phyloP scores from a whole-genome alignment of 192 early-diverging fungal genomes.

The Chytriomyces hyalinus region DNA sequence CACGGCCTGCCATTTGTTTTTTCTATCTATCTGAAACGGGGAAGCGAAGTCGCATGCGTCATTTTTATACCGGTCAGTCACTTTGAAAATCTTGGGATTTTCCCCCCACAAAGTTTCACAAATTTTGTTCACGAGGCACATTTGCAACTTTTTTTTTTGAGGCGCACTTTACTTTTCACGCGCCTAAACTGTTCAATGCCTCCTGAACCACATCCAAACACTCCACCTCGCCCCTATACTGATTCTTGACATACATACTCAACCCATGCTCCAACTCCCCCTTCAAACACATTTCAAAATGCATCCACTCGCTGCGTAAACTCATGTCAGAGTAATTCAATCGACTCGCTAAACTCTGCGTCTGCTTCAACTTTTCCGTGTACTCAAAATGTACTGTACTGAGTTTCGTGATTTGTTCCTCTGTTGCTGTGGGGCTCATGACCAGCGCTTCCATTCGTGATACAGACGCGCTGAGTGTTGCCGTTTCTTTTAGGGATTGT shows the following conservation, averaged over 20 bases:
- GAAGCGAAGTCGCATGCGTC: too few species aligned
- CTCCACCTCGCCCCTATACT: not conserved
- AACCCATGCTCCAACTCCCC: not conserved
- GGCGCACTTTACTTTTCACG: too few species aligned
- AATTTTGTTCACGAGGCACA: too few species aligned
- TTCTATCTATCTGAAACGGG: too few species aligned
- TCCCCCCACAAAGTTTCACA: too few species aligned
- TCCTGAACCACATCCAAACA: not conserved
- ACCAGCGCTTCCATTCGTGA: not conserved
- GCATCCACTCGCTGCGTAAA: not conserved
- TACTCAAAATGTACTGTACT: not conserved
- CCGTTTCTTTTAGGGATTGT: not conserved
- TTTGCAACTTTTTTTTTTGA: too few species aligned
- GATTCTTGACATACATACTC: not conserved
- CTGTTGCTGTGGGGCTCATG: not conserved
- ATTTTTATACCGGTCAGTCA: too few species aligned
- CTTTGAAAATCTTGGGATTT: too few species aligned
- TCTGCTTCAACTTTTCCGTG: not conserved
- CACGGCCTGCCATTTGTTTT: too few species aligned
- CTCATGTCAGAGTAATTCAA: not conserved
- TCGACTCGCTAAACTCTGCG: not conserved
- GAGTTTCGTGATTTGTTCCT: conserved; percentile 3
- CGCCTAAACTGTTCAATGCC: not conserved
- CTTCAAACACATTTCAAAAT: not conserved
- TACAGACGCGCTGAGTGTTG: not conserved